Evolutionary conservation across 441 rosid species (phyloP), one percentile per base, ranked within the genome.

Genomic region (Geranium incanum): DNA sequence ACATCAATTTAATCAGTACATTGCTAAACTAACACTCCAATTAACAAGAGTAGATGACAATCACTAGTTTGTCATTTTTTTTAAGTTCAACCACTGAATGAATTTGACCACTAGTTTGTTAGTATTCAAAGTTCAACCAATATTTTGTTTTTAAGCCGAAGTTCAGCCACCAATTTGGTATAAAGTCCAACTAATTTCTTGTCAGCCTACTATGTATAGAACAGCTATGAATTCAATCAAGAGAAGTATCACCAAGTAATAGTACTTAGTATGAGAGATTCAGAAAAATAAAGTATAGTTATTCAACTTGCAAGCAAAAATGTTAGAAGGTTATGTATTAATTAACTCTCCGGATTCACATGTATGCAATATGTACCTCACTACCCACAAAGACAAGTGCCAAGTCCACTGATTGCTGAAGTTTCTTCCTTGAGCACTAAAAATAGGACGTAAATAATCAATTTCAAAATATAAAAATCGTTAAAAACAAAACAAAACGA

Each of bases 361-460:
- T 15, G 5, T 19, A 4, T 8, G 13, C n/a, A 38, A 71, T 68
- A 84, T 84, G 86, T 84, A 72, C 99, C 97, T 48, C 52, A 7
- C 52, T 45, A 45, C 52, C 52, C 52, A 92, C 84, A 85, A 95
- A 92, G 76, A 95, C 85, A 77, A 89, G 84, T 3, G 94, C 96
- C 38, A 92, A 79, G 77, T 88, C 97, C 74, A 84, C 81, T 60
- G 86, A 68, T 33, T 83, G 87, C 69, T 72, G 76, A 73, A 70
- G 75, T 72, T 87, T 82, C 81, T 82, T 82, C 75, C 75, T 84
- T 5, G 93, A 77, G 82, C 99, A 92, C 96, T 45, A 9, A 45
- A 45, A 9, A 45, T 9, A 13, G 52, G 12, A 45, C 11, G n/a
- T 11, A 9, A 45, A 12, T 45, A 45, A 11, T 45, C 52, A 45